Base-by-base conservation (phyloP, 495 filamentous ascomycete genomes). In the Amphirosellinia nigrospora region DNA sequence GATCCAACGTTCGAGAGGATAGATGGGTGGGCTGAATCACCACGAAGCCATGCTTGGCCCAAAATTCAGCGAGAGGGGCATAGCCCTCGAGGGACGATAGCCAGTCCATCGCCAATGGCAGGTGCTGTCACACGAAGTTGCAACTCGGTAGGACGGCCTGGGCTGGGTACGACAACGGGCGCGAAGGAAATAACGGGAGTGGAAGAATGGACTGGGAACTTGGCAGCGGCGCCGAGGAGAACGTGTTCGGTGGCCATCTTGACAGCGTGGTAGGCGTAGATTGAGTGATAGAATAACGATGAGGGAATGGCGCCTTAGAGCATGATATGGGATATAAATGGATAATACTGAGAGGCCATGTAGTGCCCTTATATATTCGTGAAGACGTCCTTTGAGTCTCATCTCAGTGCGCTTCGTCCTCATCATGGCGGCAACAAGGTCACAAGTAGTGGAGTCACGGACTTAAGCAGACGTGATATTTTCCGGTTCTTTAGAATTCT, bases 11-110 rank as follows among this genome's bases (percentile, higher is more conserved):
- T 43, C 70, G 58, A n/a, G 81, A 83, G 58, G 75, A 79, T 5
- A 84, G 73, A 66, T 85, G 82, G 2, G 81, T 84, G 15, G 83
- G 83, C 65, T 85, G 83, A 16, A 85, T 74, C 4, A 85, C 83
- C 15, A 77, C 80, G 72, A 83, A 84, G 60, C 82, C 83, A 26
- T 83, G 83, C 19, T 80, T 68, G 3, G 83, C 82, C 78, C 80
- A 84, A 78, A 84, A 85, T 34, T 84, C 78, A 61, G 73, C 77
- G 2, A 84, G 71, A 9, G 83, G 83, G 3, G 69, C 78, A 26
- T 67, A 67, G 10, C 83, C 83, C 48, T 84, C 78, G 2, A 83
- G 72, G 2, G 83, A 85, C 28, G 80, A 82, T 19, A 84, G 79
- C 41, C 79, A 72, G 50, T 83, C 80, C 70, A 19, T 64, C 36